phyloP scores from a whole-genome alignment of 2,329 filamentous ascomycete species.

The Thyridium curvatum region DNA sequence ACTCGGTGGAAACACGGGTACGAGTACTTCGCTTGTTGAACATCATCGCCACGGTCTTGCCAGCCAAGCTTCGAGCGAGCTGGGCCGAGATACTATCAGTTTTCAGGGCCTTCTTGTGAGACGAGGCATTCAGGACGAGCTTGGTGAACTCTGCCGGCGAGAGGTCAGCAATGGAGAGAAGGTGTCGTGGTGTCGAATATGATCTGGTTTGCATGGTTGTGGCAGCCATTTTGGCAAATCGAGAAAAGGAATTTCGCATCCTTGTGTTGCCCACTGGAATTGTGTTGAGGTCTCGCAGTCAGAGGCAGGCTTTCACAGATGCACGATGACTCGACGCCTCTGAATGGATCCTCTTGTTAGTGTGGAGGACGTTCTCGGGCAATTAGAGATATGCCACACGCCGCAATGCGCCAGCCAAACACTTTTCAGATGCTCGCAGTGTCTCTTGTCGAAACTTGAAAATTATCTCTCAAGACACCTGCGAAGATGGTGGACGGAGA shows the following conservation, averaged over 20 bases:
- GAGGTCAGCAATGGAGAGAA: conserved; percentile 87
- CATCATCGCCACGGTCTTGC: conserved; percentile 86
- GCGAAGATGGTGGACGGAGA: too few species aligned
- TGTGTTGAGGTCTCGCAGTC: neutral
- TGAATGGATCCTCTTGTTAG: too few species aligned
- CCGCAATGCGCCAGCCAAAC: too few species aligned
- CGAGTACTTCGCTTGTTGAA: conserved; percentile 95
- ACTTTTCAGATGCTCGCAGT: too few species aligned
- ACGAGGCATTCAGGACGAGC: conserved; percentile 75
- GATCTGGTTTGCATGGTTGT: conserved; percentile 31
- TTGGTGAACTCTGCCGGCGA: conserved; percentile 71
- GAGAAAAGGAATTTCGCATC: conserved; percentile 14
- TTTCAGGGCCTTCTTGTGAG: conserved; percentile 73
- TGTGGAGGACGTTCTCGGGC: too few species aligned
- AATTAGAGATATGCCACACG: too few species aligned
- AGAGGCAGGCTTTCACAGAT: too few species aligned
- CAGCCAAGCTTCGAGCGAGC: conserved; percentile 57
- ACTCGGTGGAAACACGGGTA: conserved; percentile 89
- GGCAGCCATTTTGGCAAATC: conserved; percentile 15
- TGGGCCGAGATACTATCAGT: conserved; percentile 39
- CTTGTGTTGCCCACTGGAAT: too few species aligned
- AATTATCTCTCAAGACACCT: too few species aligned
- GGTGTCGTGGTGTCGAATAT: conserved; percentile 63
- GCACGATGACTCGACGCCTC: too few species aligned
- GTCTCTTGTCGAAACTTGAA: too few species aligned